Evolutionary conservation across 225 moss, liverwort and hornwort species (phyloP).

Genomic region (Thuidium tamariscinum): DNA sequence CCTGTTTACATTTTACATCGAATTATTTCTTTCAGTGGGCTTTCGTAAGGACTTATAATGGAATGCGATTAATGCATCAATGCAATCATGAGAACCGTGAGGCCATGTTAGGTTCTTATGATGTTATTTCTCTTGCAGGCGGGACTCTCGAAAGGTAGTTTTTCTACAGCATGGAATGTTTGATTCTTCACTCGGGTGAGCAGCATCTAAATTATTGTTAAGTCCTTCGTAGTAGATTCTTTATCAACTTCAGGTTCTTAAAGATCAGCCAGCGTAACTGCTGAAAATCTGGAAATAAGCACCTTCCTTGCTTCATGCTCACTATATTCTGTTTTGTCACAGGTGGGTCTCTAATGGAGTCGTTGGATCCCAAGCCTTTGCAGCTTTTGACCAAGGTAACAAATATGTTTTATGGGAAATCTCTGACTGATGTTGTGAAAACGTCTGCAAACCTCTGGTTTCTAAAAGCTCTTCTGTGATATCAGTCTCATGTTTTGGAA

Average conservation of each 20-base stretch:
- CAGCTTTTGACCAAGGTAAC: slow-evolving; percentile 84
- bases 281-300: background rate
- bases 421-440: background rate
- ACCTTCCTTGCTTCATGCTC: background rate
- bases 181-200: slow-evolving; percentile 89
- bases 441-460: background rate
- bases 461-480: background rate
- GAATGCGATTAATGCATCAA: background rate
- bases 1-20: background rate
- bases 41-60: background rate
- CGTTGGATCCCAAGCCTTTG: slow-evolving; percentile 94
- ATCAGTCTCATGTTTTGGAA: background rate
- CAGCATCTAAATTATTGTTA: background rate
- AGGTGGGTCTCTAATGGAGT: slow-evolving; percentile 98
- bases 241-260: background rate
- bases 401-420: background rate
- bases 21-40: background rate
- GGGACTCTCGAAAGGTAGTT: slow-evolving; percentile 60
- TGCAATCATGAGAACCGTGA: background rate
- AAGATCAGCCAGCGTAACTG: background rate
- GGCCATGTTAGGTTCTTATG: background rate
- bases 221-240: background rate
- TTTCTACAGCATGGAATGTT: slow-evolving; percentile 89
- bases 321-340: background rate
- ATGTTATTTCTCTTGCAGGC: slow-evolving; percentile 30